phyloP scores from a whole-genome alignment of 2,329 filamentous ascomycete species.

The Microdochium bolleyi region DNA sequence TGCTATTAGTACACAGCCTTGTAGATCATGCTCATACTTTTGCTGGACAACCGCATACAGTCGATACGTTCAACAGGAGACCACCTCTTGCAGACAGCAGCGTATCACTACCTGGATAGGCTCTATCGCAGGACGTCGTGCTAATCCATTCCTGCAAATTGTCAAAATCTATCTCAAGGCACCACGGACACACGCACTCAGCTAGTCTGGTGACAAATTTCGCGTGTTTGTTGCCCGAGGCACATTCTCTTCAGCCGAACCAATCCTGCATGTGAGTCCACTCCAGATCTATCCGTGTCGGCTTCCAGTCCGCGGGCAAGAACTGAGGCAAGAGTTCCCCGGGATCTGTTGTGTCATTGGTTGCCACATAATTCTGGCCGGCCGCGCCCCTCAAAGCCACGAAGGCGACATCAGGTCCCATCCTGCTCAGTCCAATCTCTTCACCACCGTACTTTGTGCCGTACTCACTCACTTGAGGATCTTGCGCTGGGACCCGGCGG shows the following conservation, averaged over 20 bases:
- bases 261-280: background rate
- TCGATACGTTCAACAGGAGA: no score
- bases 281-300: background rate
- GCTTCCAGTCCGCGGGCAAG: background rate
- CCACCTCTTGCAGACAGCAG: no score
- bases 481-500: background rate
- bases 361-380: conserved; percentile 39
- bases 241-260: background rate
- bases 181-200: no score
- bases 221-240: no score
- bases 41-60: no score
- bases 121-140: no score
- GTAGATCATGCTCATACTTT: no score
- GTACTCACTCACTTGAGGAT: background rate
- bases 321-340: background rate
- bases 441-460: background rate
- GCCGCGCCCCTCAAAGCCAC: conserved; percentile 48
- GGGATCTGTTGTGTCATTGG: background rate
- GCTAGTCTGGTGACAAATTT: no score
- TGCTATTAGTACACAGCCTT: no score
- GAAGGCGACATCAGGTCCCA: conserved; percentile 3
- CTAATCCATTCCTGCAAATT: no score
- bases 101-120: no score
- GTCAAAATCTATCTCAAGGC: no score
- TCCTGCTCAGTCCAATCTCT: background rate